Evolutionary conservation across 129 eudicot genomes (phyloP).

Genomic region (Gnaphalium uliginosum): DNA sequence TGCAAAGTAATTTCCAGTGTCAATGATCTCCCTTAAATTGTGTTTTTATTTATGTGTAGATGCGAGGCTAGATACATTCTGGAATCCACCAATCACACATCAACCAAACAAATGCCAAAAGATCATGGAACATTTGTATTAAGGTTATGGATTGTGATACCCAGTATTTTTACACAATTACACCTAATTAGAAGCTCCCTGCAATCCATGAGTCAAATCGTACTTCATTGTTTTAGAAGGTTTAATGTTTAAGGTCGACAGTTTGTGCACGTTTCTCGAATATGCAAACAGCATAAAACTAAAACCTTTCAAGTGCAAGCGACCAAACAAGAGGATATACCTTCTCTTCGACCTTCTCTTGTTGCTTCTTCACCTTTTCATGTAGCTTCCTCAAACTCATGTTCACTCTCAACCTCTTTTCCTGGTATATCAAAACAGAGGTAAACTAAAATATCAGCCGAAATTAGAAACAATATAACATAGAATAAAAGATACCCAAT

Average conservation of each 20-base stretch:
- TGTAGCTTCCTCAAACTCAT: slow-evolving; percentile 75
- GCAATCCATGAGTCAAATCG: background rate
- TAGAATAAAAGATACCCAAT: background rate
- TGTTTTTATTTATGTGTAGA: background rate
- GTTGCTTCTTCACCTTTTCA: slow-evolving; percentile 91
- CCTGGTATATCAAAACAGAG: slow-evolving; percentile 48
- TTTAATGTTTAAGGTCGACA: background rate
- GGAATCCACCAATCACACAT: background rate
- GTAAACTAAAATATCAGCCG: slow-evolving; percentile 6
- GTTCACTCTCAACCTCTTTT: slow-evolving; percentile 87
- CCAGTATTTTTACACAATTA: background rate
- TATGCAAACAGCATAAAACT: background rate
- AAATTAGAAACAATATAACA: background rate
- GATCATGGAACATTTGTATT: background rate
- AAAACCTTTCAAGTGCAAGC: background rate
- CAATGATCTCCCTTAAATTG: too few relatives aligned
- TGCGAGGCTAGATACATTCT: background rate
- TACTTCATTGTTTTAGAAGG: background rate
- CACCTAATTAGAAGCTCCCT: background rate
- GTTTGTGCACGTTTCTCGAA: background rate
- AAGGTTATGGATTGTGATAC: background rate
- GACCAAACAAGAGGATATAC: slow-evolving; percentile 29
- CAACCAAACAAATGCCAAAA: background rate
- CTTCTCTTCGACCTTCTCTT: slow-evolving; percentile 93
- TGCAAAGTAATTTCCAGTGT: too few relatives aligned